Conservation (phyloP, 305 asterid species). For the Rubia occidens region DNA sequence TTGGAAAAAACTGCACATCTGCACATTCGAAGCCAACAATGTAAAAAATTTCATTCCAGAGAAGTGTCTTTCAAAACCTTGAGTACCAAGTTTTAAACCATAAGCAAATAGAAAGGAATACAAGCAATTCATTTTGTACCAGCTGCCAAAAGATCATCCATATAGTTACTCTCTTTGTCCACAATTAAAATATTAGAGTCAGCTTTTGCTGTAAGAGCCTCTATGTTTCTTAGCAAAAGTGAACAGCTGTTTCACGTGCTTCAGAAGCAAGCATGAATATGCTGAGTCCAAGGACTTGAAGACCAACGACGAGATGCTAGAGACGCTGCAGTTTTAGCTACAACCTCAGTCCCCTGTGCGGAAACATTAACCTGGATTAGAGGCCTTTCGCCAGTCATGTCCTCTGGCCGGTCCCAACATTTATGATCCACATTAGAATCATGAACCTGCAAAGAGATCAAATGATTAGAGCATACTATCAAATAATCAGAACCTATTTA, state of each 20-base stretch:
- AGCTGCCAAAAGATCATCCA: too few relatives aligned
- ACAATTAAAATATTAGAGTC: too few relatives aligned
- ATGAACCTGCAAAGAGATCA: constrained; percentile 52
- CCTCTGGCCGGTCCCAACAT: constrained; percentile 91
- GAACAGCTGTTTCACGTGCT: constrained; percentile 71
- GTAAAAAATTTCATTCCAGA: not conserved
- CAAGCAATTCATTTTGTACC: not conserved
- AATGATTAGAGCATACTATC: not conserved
- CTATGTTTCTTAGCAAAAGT: constrained; percentile 65
- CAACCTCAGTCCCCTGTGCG: constrained; percentile 75
- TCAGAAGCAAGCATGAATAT: constrained; percentile 60
- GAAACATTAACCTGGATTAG: constrained; percentile 63
- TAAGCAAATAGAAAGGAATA: not conserved
- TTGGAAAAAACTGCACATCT: constrained; percentile 87
- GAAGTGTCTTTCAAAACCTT: not conserved
- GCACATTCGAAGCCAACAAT: constrained; percentile 24
- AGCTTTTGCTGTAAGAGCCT: constrained; percentile 27
- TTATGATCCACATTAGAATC: constrained; percentile 57
- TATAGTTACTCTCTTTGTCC: too few relatives aligned
- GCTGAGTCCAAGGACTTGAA: constrained; percentile 39
- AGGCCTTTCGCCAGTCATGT: constrained; percentile 60
- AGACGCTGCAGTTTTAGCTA: constrained; percentile 94
- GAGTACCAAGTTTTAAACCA: not conserved
- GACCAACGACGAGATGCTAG: constrained; percentile 84
- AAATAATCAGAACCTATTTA: not conserved